Evolutionary conservation across 495 filamentous ascomycete species (phyloP).

Genomic region (Xylaria acuta): DNA sequence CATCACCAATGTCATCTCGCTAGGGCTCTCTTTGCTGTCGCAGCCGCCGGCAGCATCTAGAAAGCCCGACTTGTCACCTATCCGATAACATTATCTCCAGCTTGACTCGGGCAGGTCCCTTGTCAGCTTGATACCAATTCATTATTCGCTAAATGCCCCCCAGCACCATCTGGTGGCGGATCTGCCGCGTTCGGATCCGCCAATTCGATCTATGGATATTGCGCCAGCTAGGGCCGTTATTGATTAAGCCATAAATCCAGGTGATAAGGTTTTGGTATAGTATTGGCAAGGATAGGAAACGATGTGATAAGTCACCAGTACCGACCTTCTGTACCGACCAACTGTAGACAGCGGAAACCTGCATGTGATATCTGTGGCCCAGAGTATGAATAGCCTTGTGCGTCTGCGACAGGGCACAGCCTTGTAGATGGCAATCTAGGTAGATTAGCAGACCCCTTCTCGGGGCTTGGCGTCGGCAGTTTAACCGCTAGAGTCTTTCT

Average conservation of each 20-base stretch:
- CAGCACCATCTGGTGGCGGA: conserved; percentile 2
- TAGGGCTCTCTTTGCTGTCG: background rate
- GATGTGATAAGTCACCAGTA: background rate
- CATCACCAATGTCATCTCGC: background rate
- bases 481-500: conserved; percentile 5
- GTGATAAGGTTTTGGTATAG: background rate
- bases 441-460: conserved; percentile 13
- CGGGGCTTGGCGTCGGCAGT: conserved; percentile 19
- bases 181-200: conserved; percentile 4
- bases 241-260: conserved; percentile 10
- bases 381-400: conserved; percentile 9
- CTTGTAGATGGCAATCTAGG: conserved; percentile 20
- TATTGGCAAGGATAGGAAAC: background rate
- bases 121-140: background rate
- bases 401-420: background rate
- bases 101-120: background rate
- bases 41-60: background rate
- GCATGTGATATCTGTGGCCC: conserved; percentile 13
- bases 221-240: background rate
- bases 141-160: background rate
- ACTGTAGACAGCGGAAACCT: background rate
- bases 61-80: conserved; percentile 9
- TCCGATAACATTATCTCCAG: background rate
- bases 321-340: background rate
- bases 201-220: conserved; percentile 21